A percentile compares a stretch with the other conserved stretches of the same genome.
Evolutionary conservation across 1,284 basidiomycete genomes (phyloP).

Genomic region (Thelephora terrestris): DNA sequence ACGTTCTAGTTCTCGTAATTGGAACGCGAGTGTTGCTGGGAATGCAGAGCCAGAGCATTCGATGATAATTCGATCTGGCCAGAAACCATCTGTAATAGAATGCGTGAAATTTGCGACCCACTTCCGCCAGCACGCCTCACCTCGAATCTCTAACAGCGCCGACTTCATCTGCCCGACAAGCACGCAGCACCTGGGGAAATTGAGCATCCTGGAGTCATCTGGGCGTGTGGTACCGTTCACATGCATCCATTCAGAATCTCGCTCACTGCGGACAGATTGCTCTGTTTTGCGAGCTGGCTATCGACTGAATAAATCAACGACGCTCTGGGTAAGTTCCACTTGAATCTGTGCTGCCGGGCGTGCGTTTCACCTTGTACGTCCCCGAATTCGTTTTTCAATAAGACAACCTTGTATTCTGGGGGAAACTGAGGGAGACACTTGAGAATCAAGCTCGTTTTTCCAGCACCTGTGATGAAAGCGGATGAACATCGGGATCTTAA

Average conservation of each 20-base stretch:
- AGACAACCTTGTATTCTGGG: constrained; percentile 72
- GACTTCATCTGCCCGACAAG: constrained; percentile 88
- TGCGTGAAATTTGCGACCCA: constrained; percentile 1
- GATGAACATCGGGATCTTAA: neutral
- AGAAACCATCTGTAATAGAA: constrained; percentile 53
- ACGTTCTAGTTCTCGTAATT: constrained; percentile 78
- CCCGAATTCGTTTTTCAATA: constrained; percentile 86
- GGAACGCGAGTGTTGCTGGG: constrained; percentile 84
- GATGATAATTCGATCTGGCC: constrained; percentile 83
- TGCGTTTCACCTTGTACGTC: constrained; percentile 56
- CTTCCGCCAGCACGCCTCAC: constrained; percentile 25
- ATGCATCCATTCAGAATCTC: constrained; percentile 92
- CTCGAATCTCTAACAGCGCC: constrained; percentile 77
- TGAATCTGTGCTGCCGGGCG: neutral
- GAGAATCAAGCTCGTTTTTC: constrained; percentile 73
- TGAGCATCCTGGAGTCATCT: constrained; percentile 13
- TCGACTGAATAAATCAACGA: constrained; percentile 45
- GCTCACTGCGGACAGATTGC: constrained; percentile 72
- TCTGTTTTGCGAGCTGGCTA: constrained; percentile 77
- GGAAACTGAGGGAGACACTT: constrained; percentile 72
- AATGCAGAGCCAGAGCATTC: constrained; percentile 90
- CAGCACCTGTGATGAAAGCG: constrained; percentile 11
- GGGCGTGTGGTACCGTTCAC: constrained; percentile 32
- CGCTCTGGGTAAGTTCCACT: neutral
- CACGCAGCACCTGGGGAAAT: constrained; percentile 64